phyloP scores from a whole-genome alignment of 257 asterid genomes.

The Nicotiana benthamiana region DNA sequence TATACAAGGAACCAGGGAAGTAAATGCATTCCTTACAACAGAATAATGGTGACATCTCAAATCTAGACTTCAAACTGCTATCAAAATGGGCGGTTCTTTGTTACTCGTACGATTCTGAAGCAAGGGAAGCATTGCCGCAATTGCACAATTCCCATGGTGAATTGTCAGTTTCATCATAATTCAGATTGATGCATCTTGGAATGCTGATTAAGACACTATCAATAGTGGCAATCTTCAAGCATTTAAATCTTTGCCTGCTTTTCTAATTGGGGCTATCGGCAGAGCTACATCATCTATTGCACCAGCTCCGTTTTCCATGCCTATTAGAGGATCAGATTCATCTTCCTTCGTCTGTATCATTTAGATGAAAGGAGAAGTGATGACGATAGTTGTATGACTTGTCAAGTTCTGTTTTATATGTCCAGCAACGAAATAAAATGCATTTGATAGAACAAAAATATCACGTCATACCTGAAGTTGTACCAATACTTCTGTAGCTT shows the following conservation, averaged over 20 bases:
- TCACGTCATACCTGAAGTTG: slow-evolving; percentile 42
- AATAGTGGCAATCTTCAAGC: slow-evolving; percentile 10
- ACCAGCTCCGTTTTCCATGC: slow-evolving; percentile 39
- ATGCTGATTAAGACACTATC: not conserved
- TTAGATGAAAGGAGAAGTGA: not conserved
- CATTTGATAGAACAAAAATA: slow-evolving; percentile 2
- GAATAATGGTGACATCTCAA: slow-evolving; percentile 19
- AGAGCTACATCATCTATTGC: slow-evolving; percentile 32
- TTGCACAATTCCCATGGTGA: slow-evolving; percentile 16
- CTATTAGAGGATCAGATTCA: slow-evolving; percentile 62
- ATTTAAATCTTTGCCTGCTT: slow-evolving; percentile 32
- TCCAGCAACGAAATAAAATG: not conserved
- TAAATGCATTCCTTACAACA: slow-evolving; percentile 11
- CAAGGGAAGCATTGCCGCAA: slow-evolving; percentile 20
- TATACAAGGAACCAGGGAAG: not conserved
- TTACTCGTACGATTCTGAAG: slow-evolving; percentile 18
- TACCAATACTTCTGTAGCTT: slow-evolving; percentile 34
- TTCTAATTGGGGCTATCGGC: slow-evolving; percentile 40
- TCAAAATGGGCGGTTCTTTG: slow-evolving; percentile 18
- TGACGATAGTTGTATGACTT: too few relatives aligned
- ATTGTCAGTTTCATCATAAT: not conserved
- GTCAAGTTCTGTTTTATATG: not conserved
- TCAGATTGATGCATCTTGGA: slow-evolving; percentile 5
- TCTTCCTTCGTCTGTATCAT: slow-evolving; percentile 45
- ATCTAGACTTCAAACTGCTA: slow-evolving; percentile 19